phyloP scores from a whole-genome alignment of 2,329 filamentous ascomycete species.

The Tolypocladium pustulatum region DNA sequence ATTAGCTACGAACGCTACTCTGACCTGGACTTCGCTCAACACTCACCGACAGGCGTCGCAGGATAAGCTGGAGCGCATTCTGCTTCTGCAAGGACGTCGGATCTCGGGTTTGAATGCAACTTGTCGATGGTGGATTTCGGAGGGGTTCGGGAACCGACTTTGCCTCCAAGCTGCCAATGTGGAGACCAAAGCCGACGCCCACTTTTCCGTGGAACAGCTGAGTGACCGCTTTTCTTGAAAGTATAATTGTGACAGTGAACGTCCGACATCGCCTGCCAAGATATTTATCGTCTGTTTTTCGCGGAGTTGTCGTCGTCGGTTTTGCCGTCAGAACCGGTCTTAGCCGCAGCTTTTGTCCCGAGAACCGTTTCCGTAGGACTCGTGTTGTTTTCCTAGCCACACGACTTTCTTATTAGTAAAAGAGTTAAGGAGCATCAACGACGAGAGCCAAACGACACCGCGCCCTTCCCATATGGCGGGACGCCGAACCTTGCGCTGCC shows the following conservation, averaged over 20 bases:
- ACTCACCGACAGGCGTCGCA: constrained; percentile 23
- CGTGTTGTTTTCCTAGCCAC: too few relatives aligned
- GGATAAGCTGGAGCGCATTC: constrained; percentile 23
- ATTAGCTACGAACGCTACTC: neutral
- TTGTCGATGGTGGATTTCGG: neutral
- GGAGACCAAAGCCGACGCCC: neutral
- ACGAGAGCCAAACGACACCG: too few relatives aligned
- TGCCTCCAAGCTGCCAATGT: neutral
- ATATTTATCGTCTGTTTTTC: neutral
- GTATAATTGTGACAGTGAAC: neutral
- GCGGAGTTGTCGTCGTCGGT: neutral
- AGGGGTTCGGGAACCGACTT: neutral
- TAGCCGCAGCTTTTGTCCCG: neutral
- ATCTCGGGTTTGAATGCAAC: neutral
- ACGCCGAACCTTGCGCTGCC: too few relatives aligned
- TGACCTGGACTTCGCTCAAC: neutral
- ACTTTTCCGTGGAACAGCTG: neutral
- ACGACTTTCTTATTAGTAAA: too few relatives aligned
- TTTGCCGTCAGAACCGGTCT: neutral
- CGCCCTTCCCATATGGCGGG: too few relatives aligned
- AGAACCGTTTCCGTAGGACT: neutral
- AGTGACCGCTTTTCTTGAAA: neutral
- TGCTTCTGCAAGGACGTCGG: neutral
- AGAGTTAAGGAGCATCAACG: too few relatives aligned
- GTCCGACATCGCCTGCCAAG: neutral